Evolutionary conservation across 768 basidiomycete species (phyloP).

Genomic region (Termitomyces titanicus): DNA sequence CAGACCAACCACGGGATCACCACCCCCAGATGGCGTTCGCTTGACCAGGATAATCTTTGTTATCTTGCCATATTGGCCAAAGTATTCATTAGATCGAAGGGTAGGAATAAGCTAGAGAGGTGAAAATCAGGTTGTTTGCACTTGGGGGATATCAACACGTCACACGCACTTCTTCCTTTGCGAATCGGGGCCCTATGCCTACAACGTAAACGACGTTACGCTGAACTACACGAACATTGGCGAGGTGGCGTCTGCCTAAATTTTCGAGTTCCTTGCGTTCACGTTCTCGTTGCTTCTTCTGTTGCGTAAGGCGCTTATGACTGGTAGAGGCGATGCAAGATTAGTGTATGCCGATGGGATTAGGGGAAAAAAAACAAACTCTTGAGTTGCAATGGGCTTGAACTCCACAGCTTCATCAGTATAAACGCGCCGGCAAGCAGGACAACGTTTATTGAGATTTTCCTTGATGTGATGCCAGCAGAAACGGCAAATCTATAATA

Average conservation of each 20-base stretch:
- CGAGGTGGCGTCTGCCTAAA: slow-evolving; percentile 78
- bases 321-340: slow-evolving; percentile 34
- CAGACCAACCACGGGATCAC: slow-evolving; percentile 79
- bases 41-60: slow-evolving; percentile 92
- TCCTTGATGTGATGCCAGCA: slow-evolving; percentile 99
- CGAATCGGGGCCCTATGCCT: slow-evolving; percentile 89
- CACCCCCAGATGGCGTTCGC: slow-evolving; percentile 71
- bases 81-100: slow-evolving; percentile 92
- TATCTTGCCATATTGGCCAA: slow-evolving; percentile 98
- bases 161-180: slow-evolving; percentile 87
- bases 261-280: slow-evolving; percentile 93
- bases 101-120: slow-evolving; percentile 39
- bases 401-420: slow-evolving; percentile 92
- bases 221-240: slow-evolving; percentile 95
- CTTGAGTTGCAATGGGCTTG: slow-evolving; percentile 91
- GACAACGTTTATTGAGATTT: slow-evolving; percentile 93
- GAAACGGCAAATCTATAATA: slow-evolving; percentile 92
- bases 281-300: slow-evolving; percentile 92
- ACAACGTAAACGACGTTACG: slow-evolving; percentile 95
- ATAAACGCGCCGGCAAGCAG: slow-evolving; percentile 92
- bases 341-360: slow-evolving; percentile 7
- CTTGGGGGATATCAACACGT: slow-evolving; percentile 1
- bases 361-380: slow-evolving; percentile 55
- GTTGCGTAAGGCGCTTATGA: slow-evolving; percentile 90
- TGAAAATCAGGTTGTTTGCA: not conserved